Evolutionary conservation across 805 yeast genomes (phyloP).

Genomic region (Cephaloascus albidus): DNA sequence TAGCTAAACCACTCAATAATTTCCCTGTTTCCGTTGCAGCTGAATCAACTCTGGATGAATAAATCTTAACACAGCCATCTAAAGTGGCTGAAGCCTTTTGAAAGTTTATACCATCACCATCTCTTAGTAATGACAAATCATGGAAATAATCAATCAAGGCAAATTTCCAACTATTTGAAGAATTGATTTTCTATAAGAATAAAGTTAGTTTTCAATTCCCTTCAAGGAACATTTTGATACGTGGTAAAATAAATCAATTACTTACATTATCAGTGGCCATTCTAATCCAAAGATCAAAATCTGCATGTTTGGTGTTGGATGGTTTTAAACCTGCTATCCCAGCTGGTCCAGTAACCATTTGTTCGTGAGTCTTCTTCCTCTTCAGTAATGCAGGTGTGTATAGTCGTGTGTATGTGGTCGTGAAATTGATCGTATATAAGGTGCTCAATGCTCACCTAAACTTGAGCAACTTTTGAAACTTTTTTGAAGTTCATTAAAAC

Average conservation of each 20-base stretch:
- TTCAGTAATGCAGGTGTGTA: no score
- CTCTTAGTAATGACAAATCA: slow-evolving; percentile 66
- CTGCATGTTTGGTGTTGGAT: background rate
- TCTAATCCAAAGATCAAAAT: slow-evolving; percentile 75
- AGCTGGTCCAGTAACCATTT: background rate
- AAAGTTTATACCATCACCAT: slow-evolving; percentile 71
- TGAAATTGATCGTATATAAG: no score
- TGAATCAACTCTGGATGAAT: slow-evolving; percentile 84
- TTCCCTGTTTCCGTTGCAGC: slow-evolving; percentile 87
- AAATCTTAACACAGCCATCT: slow-evolving; percentile 92
- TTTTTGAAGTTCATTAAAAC: no score
- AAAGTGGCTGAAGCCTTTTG: slow-evolving; percentile 86
- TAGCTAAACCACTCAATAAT: slow-evolving; percentile 41
- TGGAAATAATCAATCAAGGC: slow-evolving; percentile 89
- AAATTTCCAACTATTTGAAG: slow-evolving; percentile 82
- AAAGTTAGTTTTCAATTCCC: no score
- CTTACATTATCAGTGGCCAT: slow-evolving; percentile 62
- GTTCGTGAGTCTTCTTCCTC: no score
- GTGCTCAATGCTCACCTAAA: no score
- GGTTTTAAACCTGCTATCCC: background rate
- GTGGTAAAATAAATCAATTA: background rate
- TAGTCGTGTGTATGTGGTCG: no score
- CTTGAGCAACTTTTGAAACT: no score
- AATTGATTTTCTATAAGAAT: slow-evolving; percentile 49
- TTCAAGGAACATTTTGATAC: no score